These are phyloP conservation scores for Talaromyces sp. DNA, from an alignment of 2,329 filamentous ascomycete species.

Conservation along the genomic window DNA sequence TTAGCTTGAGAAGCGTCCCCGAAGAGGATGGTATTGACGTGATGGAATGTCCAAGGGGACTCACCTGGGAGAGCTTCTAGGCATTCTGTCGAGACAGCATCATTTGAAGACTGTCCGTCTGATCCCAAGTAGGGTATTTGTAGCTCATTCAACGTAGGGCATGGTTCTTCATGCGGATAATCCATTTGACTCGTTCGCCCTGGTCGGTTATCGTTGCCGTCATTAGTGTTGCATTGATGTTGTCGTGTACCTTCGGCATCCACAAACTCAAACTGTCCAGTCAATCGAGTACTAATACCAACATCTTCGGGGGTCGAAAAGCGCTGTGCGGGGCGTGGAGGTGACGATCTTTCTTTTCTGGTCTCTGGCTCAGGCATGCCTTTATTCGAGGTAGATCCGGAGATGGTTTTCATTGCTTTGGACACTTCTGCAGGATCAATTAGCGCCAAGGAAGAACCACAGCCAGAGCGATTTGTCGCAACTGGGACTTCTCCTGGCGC, in stretches of 20 bases:
- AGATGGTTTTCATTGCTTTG: neutral
- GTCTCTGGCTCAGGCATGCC: neutral
- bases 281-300: neutral
- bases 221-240: neutral
- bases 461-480: neutral
- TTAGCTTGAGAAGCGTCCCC: neutral
- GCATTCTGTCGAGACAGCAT: no score
- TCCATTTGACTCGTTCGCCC: neutral
- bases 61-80: neutral
- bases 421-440: neutral
- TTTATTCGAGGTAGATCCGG: neutral
- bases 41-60: neutral
- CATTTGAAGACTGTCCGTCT: no score
- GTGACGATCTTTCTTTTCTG: neutral
- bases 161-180: no score
- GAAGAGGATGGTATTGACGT: neutral
- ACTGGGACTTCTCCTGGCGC: neutral
- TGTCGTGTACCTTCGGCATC: neutral
- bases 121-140: no score
- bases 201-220: neutral
- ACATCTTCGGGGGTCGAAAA: neutral
- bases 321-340: neutral
- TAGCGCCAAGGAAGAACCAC: neutral
- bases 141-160: no score
- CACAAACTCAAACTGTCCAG: neutral